These are phyloP conservation scores for Colletotrichum nymphaeae DNA, from an alignment of 2,329 filamentous ascomycete genomes.

Conservation along the genomic window DNA sequence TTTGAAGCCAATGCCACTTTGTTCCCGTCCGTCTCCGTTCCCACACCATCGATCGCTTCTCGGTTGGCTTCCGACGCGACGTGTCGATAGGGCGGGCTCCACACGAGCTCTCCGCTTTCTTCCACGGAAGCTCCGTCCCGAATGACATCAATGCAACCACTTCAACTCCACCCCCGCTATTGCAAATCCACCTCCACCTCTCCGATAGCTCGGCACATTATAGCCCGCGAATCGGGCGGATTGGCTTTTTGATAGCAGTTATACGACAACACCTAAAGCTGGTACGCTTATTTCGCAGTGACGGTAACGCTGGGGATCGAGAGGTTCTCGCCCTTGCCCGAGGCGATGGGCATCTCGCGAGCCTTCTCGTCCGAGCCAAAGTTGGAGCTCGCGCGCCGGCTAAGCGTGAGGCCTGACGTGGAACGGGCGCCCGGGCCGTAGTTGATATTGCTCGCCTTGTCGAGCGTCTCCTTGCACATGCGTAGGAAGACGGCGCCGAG, in stretches of 20 bases:
- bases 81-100: neutral
- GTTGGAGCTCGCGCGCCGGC: conserved; percentile 34
- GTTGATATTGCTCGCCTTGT: conserved; percentile 39
- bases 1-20: neutral
- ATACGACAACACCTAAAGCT: neutral
- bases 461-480: conserved; percentile 41
- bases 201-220: conserved; percentile 15
- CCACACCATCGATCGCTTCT: neutral
- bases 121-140: neutral
- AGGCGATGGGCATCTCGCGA: conserved; percentile 31
- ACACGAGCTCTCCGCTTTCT: conserved; percentile 18
- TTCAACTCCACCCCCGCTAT: conserved; percentile 19
- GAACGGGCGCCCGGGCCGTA: conserved; percentile 35
- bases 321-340: conserved; percentile 25
- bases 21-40: neutral
- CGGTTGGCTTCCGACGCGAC: neutral
- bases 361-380: conserved; percentile 30
- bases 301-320: conserved; percentile 28
- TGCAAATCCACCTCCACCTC: neutral
- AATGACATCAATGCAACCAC: conserved; percentile 26
- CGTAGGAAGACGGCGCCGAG: conserved; percentile 41
- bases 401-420: conserved; percentile 26
- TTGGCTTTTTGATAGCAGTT: neutral
- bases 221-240: neutral
- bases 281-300: conserved; percentile 12